Conservation (phyloP, 306 rosid species). For the Cicer cuneatum region DNA sequence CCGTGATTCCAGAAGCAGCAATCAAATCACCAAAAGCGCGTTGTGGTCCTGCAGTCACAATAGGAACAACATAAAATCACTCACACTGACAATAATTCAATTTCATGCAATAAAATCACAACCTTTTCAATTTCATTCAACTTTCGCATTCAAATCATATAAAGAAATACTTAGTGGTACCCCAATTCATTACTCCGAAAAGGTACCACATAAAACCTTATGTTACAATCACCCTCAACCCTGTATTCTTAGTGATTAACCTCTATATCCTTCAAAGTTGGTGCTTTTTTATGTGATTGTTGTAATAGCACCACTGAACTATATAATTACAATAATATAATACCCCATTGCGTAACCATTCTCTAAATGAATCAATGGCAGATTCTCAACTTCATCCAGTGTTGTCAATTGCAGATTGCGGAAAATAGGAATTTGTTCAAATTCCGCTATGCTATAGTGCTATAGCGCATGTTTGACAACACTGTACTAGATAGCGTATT, state of each 20-base stretch:
- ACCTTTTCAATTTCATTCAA: conserved; percentile 21
- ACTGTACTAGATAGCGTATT: no score
- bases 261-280: background rate
- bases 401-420: no score
- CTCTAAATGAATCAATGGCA: conserved; percentile 4
- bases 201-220: background rate
- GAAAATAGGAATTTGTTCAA: no score
- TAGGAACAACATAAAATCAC: conserved; percentile 19
- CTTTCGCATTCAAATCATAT: conserved; percentile 12
- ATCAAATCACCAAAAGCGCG: conserved; percentile 90
- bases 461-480: no score
- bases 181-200: background rate
- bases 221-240: background rate
- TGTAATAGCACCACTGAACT: background rate
- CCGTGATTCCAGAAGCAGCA: conserved; percentile 93
- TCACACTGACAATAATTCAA: conserved; percentile 16
- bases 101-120: conserved; percentile 10
- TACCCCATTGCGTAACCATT: background rate
- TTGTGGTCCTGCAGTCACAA: conserved; percentile 68
- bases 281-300: background rate
- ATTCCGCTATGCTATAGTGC: no score
- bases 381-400: background rate
- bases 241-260: background rate
- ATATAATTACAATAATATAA: background rate
- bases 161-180: background rate